Evolutionary conservation across 208 protist genomes (phyloP).

Genomic region (Leishmania major): DNA sequence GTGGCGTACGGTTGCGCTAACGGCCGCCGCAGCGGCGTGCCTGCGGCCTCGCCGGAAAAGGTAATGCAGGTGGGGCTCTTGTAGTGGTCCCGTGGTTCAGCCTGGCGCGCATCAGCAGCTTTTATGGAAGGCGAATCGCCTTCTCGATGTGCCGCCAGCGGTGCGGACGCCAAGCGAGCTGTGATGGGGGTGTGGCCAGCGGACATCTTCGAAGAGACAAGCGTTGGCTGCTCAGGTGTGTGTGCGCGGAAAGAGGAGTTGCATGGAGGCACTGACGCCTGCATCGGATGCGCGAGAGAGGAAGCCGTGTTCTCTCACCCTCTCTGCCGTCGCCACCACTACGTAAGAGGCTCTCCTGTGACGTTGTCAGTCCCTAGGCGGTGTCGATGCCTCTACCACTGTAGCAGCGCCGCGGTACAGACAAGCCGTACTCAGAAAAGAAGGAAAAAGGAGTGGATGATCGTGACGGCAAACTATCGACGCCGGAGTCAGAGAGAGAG

Average conservation of each 20-base stretch:
- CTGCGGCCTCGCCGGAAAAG: slow-evolving; percentile 6
- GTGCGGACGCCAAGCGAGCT: neutral
- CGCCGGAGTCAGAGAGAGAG: neutral
- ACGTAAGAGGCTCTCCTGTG: neutral
- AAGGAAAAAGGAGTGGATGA: slow-evolving; percentile 7
- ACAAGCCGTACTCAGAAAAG: neutral
- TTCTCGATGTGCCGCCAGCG: neutral
- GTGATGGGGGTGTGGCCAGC: neutral
- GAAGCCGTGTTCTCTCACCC: neutral
- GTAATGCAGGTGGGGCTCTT: neutral
- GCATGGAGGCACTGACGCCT: neutral
- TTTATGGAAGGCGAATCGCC: neutral
- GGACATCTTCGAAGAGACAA: neutral
- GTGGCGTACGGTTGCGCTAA: slow-evolving; percentile 14
- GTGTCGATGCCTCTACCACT: neutral
- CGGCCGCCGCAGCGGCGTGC: slow-evolving; percentile 12
- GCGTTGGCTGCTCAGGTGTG: neutral
- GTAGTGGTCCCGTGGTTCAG: neutral
- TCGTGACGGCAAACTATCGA: neutral
- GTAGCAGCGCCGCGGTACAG: neutral
- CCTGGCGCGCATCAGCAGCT: neutral
- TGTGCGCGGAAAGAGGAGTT: neutral
- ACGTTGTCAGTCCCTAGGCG: neutral
- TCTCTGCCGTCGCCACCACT: no score
- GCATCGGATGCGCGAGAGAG: neutral